A percentile compares a stretch with the other conserved stretches of the same genome.
Evolutionary conservation across 805 yeast genomes (phyloP).

Genomic region (Metschnikowia hibisci): DNA sequence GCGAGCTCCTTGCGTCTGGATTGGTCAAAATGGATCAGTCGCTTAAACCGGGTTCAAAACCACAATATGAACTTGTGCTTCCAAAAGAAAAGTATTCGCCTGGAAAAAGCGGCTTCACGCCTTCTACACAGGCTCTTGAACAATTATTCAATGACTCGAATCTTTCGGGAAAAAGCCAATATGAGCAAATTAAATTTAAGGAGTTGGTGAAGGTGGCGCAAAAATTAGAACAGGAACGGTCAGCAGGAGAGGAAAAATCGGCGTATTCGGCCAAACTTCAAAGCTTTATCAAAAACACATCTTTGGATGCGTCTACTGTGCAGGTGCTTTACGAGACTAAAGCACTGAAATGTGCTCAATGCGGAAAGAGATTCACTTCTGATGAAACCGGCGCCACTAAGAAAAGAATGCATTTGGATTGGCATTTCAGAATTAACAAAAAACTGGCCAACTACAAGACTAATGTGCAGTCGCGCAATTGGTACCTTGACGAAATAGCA

Average conservation of each 20-base stretch:
- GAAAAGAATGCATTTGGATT: slow-evolving; percentile 72
- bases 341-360: slow-evolving; percentile 79
- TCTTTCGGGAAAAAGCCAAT: slow-evolving; percentile 20
- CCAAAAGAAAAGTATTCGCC: slow-evolving; percentile 30
- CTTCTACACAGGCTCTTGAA: slow-evolving; percentile 14
- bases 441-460: slow-evolving; percentile 41
- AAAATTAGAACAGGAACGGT: slow-evolving; percentile 9
- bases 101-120: slow-evolving; percentile 7
- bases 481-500: slow-evolving; percentile 70
- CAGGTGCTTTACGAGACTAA: slow-evolving; percentile 52
- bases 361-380: slow-evolving; percentile 80
- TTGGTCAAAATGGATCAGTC: slow-evolving; percentile 39
- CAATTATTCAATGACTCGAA: slow-evolving; percentile 15
- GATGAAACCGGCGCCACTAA: slow-evolving; percentile 52
- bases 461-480: slow-evolving; percentile 67
- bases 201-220: slow-evolving; percentile 28
- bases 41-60: slow-evolving; percentile 36
- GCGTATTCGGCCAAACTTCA: slow-evolving; percentile 22
- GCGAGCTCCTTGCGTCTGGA: slow-evolving; percentile 33
- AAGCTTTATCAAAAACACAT: slow-evolving; percentile 35
- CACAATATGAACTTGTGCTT: slow-evolving; percentile 27
- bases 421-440: slow-evolving; percentile 93
- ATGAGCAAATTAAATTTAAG: slow-evolving; percentile 30
- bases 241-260: not conserved
- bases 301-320: slow-evolving; percentile 27